Conservation (phyloP, 345 rosid genomes). For the Arabis hirsuta region DNA sequence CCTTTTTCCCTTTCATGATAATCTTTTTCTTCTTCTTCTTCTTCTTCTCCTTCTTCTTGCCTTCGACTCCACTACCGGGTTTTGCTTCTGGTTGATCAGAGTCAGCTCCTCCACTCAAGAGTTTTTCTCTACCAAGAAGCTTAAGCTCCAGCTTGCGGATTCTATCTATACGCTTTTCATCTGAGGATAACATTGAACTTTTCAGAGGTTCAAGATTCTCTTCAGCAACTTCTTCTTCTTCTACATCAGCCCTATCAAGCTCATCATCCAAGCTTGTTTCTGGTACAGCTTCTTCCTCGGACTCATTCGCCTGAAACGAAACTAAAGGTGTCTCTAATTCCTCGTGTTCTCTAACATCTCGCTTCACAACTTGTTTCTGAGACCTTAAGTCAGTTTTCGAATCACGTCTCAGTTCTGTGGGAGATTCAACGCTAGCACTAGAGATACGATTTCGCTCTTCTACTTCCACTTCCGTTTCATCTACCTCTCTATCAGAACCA, state of each 20-base stretch:
- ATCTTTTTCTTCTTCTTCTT: conserved; percentile 49
- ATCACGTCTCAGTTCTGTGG: conserved; percentile 17
- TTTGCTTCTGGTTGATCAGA: conserved; percentile 21
- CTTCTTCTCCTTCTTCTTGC: conserved; percentile 33
- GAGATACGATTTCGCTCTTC: conserved; percentile 11
- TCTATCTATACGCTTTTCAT: conserved; percentile 36
- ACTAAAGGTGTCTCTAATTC: background rate
- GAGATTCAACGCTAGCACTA: conserved; percentile 27
- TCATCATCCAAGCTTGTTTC: conserved; percentile 42
- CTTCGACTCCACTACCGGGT: conserved; percentile 14
- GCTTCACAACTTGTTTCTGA: conserved; percentile 31
- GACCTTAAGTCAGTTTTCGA: background rate
- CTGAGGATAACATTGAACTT: conserved; percentile 15
- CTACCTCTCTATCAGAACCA: conserved; percentile 16
- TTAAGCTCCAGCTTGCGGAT: conserved; percentile 39
- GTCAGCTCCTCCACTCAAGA: conserved; percentile 33
- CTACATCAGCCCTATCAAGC: conserved; percentile 31
- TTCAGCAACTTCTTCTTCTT: conserved; percentile 45
- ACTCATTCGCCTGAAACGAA: conserved; percentile 21
- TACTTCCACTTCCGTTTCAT: conserved; percentile 28
- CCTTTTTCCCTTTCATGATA: conserved; percentile 46
- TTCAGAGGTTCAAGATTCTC: conserved; percentile 45
- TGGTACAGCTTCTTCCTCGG: conserved; percentile 27
- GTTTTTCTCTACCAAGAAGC: conserved; percentile 41
- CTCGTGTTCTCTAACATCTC: conserved; percentile 21